A percentile compares a stretch with the other conserved stretches of the same genome.
phyloP scores from a whole-genome alignment of 352 stramenopile species.

The Pythium sukuiense region DNA sequence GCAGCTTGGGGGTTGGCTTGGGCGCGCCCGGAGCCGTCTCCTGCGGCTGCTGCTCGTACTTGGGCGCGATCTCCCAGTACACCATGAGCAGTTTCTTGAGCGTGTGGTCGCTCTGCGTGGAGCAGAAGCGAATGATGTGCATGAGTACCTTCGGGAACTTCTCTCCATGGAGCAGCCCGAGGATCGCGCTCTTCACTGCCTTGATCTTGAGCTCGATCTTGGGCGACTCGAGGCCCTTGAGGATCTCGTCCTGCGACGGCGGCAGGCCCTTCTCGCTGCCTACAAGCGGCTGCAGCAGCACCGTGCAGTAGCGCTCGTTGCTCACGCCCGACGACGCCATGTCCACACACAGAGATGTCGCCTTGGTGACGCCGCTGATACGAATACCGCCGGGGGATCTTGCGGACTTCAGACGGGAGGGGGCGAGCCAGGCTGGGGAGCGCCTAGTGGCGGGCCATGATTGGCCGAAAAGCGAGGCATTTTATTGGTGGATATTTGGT shows the following conservation, averaged over 20 bases:
- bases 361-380: neutral
- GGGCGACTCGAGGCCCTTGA: constrained; percentile 96
- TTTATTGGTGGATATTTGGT: constrained; percentile 11
- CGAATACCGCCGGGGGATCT: neutral
- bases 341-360: too few species aligned
- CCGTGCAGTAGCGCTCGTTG: constrained; percentile 87
- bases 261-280: constrained; percentile 60
- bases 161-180: constrained; percentile 98
- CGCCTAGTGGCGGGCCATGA: constrained; percentile 15
- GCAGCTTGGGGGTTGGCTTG: constrained; percentile 88
- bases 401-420: constrained; percentile 4
- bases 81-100: constrained; percentile 99
- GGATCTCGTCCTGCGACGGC: constrained; percentile 94
- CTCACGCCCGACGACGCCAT: constrained; percentile 50
- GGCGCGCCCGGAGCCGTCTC: constrained; percentile 29
- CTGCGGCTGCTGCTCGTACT: constrained; percentile 90
- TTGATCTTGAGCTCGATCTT: constrained; percentile 96
- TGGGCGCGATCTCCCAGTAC: constrained; percentile 99
- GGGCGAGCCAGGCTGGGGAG: constrained; percentile 1
- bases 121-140: constrained; percentile 99
- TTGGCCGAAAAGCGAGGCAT: constrained; percentile 12
- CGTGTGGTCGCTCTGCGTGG: constrained; percentile 98
- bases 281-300: constrained; percentile 65
- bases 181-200: constrained; percentile 98
- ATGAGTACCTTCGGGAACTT: constrained; percentile 98